phyloP scores from a whole-genome alignment of 23 red algal species.

The Agarophyton chilense region DNA sequence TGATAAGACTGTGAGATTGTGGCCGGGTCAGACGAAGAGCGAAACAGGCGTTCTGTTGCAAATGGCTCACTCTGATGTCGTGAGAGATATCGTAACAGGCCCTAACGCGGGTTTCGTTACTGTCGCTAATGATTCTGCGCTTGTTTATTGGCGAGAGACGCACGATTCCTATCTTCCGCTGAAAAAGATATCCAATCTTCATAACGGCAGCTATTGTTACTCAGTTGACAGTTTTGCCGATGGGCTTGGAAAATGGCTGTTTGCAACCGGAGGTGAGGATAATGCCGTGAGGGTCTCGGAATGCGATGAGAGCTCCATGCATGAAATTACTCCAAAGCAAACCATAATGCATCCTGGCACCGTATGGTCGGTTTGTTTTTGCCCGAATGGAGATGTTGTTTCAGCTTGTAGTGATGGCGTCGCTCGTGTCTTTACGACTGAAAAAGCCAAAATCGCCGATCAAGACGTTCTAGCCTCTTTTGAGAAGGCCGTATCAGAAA shows the following conservation, averaged over 20 bases:
- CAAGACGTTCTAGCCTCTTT: conserved; percentile 61
- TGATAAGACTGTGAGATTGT: conserved; percentile 71
- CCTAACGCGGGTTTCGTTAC: conserved; percentile 62
- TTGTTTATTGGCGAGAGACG: conserved; percentile 50
- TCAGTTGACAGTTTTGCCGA: conserved; percentile 31
- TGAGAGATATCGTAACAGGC: conserved; percentile 64
- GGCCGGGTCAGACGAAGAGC: conserved; percentile 43
- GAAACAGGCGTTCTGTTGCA: conserved; percentile 30
- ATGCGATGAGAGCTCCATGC: background rate
- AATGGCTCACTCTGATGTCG: conserved; percentile 69
- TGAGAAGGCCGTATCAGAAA: conserved; percentile 66
- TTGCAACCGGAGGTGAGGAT: conserved; percentile 76
- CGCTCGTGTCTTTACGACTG: conserved; percentile 69
- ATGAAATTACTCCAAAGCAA: conserved; percentile 14
- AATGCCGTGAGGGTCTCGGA: conserved; percentile 69
- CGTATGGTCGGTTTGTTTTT: conserved; percentile 69
- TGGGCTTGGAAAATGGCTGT: conserved; percentile 28
- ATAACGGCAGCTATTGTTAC: conserved; percentile 77
- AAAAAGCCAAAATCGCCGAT: conserved; percentile 39
- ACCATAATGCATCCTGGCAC: conserved; percentile 77
- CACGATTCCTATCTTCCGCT: background rate
- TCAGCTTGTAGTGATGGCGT: conserved; percentile 80
- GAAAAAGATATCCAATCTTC: conserved; percentile 48
- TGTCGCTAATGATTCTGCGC: conserved; percentile 72
- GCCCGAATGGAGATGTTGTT: conserved; percentile 62